Conservation (phyloP, 345 rosid genomes). For the Diplotaxis tenuifolia region DNA sequence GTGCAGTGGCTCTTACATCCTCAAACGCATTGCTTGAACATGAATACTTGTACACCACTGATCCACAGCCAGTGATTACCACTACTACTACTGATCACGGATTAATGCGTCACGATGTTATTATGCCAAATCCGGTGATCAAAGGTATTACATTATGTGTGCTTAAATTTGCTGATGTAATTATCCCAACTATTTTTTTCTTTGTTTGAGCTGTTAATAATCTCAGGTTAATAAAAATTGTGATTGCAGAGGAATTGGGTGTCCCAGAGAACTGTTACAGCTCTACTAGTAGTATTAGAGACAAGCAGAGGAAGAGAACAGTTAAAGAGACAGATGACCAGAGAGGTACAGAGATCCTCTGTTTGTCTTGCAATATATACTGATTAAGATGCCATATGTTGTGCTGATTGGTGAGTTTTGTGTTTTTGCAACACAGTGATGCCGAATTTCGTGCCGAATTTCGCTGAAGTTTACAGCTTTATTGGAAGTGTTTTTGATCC, state of each 20-base stretch:
- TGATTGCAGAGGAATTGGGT: slow-evolving; percentile 27
- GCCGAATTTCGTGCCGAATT: slow-evolving; percentile 95
- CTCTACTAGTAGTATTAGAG: slow-evolving; percentile 38
- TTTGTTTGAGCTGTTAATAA: slow-evolving; percentile 12
- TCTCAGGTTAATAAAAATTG: background rate
- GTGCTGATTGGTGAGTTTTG: background rate
- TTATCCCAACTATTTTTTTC: background rate
- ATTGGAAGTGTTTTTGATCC: slow-evolving; percentile 91
- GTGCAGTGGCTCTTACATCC: slow-evolving; percentile 48
- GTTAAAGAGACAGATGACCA: slow-evolving; percentile 42
- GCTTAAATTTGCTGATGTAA: background rate
- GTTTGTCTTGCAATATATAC: background rate
- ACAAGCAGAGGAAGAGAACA: slow-evolving; percentile 40
- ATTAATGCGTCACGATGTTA: background rate
- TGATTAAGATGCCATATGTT: background rate
- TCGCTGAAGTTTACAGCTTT: slow-evolving; percentile 85
- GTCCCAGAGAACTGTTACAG: slow-evolving; percentile 32
- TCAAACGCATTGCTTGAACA: slow-evolving; percentile 49
- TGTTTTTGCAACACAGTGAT: slow-evolving; percentile 49
- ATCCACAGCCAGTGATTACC: slow-evolving; percentile 38
- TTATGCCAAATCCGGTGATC: slow-evolving; percentile 26
- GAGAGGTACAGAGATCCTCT: slow-evolving; percentile 44
- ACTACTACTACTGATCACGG: background rate
- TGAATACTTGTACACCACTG: slow-evolving; percentile 42
- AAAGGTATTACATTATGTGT: slow-evolving; percentile 40